Evolutionary conservation across 2,329 filamentous ascomycete genomes (phyloP).

Genomic region (Periconia digitata): DNA sequence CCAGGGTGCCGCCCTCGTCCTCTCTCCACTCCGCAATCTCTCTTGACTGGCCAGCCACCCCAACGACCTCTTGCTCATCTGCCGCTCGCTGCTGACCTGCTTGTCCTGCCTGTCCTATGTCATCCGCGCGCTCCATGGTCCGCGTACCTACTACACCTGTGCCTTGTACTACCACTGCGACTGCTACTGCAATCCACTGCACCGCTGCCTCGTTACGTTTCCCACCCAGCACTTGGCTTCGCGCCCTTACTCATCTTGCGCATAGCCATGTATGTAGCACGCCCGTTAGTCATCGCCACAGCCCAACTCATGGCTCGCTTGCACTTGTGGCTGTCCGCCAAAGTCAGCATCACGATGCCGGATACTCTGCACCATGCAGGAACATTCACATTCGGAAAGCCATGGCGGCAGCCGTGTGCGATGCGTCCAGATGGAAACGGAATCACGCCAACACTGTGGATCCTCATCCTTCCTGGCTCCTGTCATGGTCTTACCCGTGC

Average conservation of each 20-base stretch:
- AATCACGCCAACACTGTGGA: constrained; percentile 14
- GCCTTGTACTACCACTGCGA: neutral
- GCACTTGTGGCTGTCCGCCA: neutral
- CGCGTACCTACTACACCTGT: neutral
- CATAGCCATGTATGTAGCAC: neutral
- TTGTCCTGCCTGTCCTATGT: neutral
- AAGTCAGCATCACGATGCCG: neutral
- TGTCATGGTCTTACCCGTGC: constrained; percentile 14
- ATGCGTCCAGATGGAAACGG: constrained; percentile 2
- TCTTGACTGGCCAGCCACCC: no score
- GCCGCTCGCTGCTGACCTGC: no score
- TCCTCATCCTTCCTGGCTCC: constrained; percentile 16
- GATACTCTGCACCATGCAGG: constrained; percentile 9
- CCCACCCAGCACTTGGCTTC: neutral
- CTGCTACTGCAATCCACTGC: neutral
- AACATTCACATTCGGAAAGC: constrained; percentile 5
- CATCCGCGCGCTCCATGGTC: neutral
- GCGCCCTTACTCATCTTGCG: neutral
- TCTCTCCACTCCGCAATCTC: no score
- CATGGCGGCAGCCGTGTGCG: constrained; percentile 14
- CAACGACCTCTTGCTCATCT: no score
- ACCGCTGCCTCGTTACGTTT: neutral
- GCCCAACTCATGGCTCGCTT: no score
- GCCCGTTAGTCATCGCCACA: no score
- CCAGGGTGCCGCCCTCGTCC: no score